phyloP scores from a whole-genome alignment of 257 asterid species.

The Scutellaria minor region DNA sequence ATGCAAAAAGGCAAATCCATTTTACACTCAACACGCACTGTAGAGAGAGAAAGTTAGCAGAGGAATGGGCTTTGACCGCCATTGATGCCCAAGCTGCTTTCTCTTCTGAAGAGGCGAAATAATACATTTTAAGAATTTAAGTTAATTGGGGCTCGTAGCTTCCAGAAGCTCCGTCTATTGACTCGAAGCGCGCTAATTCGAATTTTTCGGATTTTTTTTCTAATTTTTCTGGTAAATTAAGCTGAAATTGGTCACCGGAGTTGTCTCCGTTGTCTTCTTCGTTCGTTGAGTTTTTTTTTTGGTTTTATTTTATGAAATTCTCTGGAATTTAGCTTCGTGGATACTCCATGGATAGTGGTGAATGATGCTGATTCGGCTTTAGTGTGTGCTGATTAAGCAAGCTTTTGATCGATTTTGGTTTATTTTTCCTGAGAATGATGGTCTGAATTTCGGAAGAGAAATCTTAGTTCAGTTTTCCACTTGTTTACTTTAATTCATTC shows the following conservation, averaged over 20 bases:
- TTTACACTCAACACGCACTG: slow-evolving; percentile 40
- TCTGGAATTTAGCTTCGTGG: background rate
- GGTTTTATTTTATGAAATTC: slow-evolving; percentile 3
- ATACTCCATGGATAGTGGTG: background rate
- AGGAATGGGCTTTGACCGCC: slow-evolving; percentile 48
- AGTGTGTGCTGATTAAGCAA: slow-evolving; percentile 2
- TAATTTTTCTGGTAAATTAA: background rate
- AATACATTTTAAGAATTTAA: background rate
- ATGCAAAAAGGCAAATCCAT: slow-evolving; percentile 30
- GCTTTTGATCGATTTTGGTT: slow-evolving; percentile 1
- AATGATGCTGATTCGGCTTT: slow-evolving; percentile 27
- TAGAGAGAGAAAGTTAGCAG: slow-evolving; percentile 36
- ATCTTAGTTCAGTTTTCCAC: slow-evolving; percentile 14
- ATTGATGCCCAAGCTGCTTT: slow-evolving; percentile 39
- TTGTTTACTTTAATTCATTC: background rate
- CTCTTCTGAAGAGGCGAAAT: slow-evolving; percentile 1
- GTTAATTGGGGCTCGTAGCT: background rate
- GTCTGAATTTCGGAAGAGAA: slow-evolving; percentile 20
- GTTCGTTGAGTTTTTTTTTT: background rate
- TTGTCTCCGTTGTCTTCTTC: background rate
- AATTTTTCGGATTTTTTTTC: background rate
- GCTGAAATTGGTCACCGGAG: slow-evolving; percentile 19
- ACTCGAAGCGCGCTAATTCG: background rate
- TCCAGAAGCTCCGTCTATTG: background rate
- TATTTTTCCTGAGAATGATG: background rate